A percentile compares a stretch with the other conserved stretches of the same genome.
These are phyloP conservation scores for Fusarium buxicola DNA, from an alignment of 2,329 filamentous ascomycete species.

Conservation along the genomic window DNA sequence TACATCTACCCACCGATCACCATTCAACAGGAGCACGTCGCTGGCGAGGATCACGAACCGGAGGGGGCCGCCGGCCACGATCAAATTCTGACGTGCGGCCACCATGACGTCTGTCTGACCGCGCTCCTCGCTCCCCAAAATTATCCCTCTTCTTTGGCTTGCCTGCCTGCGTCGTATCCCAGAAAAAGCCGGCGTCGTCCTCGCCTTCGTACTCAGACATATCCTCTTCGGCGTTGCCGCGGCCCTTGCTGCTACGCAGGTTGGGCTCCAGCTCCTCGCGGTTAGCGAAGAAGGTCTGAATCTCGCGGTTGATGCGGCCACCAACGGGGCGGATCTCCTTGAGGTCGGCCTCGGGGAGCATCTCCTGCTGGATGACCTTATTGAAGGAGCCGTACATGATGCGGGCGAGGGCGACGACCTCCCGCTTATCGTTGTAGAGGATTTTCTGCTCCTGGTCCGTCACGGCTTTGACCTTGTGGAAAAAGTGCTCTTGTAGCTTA, in stretches of 20 bases:
- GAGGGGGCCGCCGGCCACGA: neutral
- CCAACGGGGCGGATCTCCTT: conserved; percentile 49
- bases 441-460: conserved; percentile 41
- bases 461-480: conserved; percentile 43
- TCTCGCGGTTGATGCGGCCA: conserved; percentile 54
- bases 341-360: conserved; percentile 52
- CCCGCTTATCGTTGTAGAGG: conserved; percentile 53
- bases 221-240: conserved; percentile 35
- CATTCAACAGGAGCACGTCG: conserved; percentile 7
- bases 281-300: conserved; percentile 51
- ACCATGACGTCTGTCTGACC: neutral
- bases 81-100: neutral
- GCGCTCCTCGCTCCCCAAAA: neutral
- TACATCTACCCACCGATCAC: conserved; percentile 9
- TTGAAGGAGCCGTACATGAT: conserved; percentile 60
- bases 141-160: neutral
- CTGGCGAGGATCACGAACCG: neutral
- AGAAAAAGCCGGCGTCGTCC: conserved; percentile 45
- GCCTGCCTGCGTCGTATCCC: conserved; percentile 48
- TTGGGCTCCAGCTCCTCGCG: conserved; percentile 52
- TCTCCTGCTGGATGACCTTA: conserved; percentile 56
- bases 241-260: conserved; percentile 37
- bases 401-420: conserved; percentile 59
- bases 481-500: conserved; percentile 52
- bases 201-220: conserved; percentile 31